Evolutionary conservation across 352 stramenopile species (phyloP), one percentile per base, ranked within the genome.

Genomic region (Aphanomyces cochlioides): DNA sequence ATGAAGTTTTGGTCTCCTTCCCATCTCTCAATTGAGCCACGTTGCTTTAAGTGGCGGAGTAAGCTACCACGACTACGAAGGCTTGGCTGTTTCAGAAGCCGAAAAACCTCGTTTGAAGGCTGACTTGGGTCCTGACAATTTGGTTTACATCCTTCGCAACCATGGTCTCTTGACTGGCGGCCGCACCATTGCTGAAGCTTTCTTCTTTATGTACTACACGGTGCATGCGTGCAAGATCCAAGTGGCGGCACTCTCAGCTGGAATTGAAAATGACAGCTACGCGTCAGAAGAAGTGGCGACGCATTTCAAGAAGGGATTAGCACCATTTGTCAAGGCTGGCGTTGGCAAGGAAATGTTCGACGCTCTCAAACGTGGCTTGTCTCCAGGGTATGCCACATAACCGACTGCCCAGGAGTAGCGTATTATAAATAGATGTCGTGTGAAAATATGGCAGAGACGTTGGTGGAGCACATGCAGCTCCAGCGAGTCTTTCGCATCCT

Each of bases 381-480:
- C 59, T 8, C 12, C 7, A 28, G 59, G 56, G 41, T 67, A 67
- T 56, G 59, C 41, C 17, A 67, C 41, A 21, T 67, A 67, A 54
- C n/a, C 15, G 19, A 12, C 12, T 53, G 7, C 15, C 8, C 13
- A 8, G 21, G 7, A 8, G 50, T 58, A 7, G 21, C 36, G 7
- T 12, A 58, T 1, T 58, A 19, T 12, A n/a, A n/a, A n/a, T 50
- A n/a, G 10, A 50, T n/a, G 43, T n/a, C 43, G 1, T 50, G 43
- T 50, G 10, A 50, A 50, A n/a, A n/a, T n/a, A n/a, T 28, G 28
- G 74, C 79, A 17, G 79, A 76, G 57, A 90, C 77, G 34, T 82
- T 93, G 21, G 85, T 91, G 50, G 85, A 93, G 74, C 81, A 90
- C 72, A 72, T 90, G n/a, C 85, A 91, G 61, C 75, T 93, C 13